Evolutionary conservation across 352 stramenopile species (phyloP), one percentile per base, ranked within the genome.

Genomic region (Phytophthora podocarpi): DNA sequence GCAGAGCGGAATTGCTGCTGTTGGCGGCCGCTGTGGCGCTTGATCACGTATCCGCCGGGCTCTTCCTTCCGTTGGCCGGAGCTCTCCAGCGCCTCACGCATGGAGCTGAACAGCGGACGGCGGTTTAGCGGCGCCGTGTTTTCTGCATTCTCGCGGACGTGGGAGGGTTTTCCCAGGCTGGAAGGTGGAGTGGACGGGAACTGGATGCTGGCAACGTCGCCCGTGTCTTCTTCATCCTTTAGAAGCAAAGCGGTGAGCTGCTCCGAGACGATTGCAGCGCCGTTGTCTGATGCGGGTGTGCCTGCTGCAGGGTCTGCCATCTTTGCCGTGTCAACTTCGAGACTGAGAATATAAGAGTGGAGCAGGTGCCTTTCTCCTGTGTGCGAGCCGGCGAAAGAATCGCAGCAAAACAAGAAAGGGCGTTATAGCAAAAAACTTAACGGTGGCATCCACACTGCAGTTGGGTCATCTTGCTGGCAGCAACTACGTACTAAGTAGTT

Each of bases 71-170:
- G n/a, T 57, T 62, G 59, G 31, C 55, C 52, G 4, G 76, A 70
- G 41, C 68, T 82, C 27, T 72, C 63, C 8, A 85, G 53, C 12
- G 76, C 76, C 43, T 79, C 76, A 28, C 73, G 73, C 23, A 85
- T 64, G 3, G 76, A 85, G 26, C 64, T 49, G 41, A 81, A 85
- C 23, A 82, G 55, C 31, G 56, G 62, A 12, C 67, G 70, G 2
- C 58, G 62, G 16, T 40, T 45, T 43, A 42, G 37, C 31, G 58
- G 34, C 15, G 53, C 9, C 21, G 31, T n/a, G 24, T 39, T 59
- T 41, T 59, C 54, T 35, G 20, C 27, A 20, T 41, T 42, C 3
- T 31, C 15, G 9, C 13, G 23, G 11, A 32, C 13, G 8, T 35
- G 4, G 18, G 34, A 45, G 21, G 46, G 13, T 50, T n/a, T 10